phyloP scores from a whole-genome alignment of 495 filamentous ascomycete species.

The Aspergillus diversus region DNA sequence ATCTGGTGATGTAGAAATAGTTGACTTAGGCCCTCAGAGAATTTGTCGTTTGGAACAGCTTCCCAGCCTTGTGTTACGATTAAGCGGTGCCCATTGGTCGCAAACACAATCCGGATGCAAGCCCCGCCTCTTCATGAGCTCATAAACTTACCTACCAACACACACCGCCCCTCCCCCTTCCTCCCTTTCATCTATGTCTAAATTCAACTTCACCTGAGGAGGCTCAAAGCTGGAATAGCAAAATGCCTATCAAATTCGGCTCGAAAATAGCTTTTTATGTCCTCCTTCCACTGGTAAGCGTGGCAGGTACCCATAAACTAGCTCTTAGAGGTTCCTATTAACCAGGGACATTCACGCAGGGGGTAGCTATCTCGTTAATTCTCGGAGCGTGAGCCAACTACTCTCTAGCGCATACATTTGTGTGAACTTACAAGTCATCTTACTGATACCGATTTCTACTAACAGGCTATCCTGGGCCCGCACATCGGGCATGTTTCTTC shows the following conservation, averaged over 20 bases:
- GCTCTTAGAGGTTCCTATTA: not conserved
- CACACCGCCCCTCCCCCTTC: too few species aligned
- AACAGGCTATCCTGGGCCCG: conserved; percentile 35
- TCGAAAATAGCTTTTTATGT: not conserved
- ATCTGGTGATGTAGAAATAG: too few species aligned
- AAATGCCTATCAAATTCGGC: not conserved
- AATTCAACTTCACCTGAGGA: too few species aligned
- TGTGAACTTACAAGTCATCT: conserved; percentile 7
- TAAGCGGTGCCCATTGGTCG: too few species aligned
- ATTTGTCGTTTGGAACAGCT: too few species aligned
- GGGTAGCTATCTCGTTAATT: conserved; percentile 21
- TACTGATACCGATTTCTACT: not conserved
- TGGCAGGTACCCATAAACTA: too few species aligned
- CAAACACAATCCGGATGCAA: too few species aligned
- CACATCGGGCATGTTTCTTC: conserved; percentile 29
- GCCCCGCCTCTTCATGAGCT: too few species aligned
- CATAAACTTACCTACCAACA: too few species aligned
- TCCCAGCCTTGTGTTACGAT: too few species aligned
- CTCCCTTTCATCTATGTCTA: too few species aligned
- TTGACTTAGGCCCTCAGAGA: too few species aligned
- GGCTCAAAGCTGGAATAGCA: not conserved
- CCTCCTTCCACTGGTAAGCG: not conserved
- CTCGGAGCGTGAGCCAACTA: conserved; percentile 26
- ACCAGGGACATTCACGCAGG: not conserved
- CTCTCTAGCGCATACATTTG: not conserved